Evolutionary conservation across 2,329 filamentous ascomycete species (phyloP), one percentile per base, ranked within the genome.

Genomic region (Cordyceps javanica): DNA sequence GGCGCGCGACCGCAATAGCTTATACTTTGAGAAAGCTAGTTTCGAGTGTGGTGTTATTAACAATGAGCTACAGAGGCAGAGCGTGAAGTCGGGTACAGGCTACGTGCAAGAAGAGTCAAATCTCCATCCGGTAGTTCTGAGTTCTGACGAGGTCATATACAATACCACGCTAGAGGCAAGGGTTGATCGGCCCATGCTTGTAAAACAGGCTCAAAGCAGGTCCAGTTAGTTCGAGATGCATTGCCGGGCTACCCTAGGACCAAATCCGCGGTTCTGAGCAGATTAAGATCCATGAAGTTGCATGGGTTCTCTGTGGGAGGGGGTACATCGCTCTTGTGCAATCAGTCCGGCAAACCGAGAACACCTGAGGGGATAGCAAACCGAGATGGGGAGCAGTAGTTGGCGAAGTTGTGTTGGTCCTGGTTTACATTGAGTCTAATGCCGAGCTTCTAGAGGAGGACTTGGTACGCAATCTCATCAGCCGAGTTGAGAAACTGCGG

Each of bases 161-260:
- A 88, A 89, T 53, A 89, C 96, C 38, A 85, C 90, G 68, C 93
- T 95, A 72, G 88, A 87, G 60, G 88, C 90, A 7, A 82, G 82
- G 50, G 90, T 90, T 9, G 91, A 96, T 71, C 95, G 91, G 86
- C 90, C 91, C 23, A 88, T 87, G 3, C 79, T 96, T 11, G 91
- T 91, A 60, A n/a, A 94, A 94, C 82, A 96, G 95, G 77, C 81
- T 96, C 64, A 94, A 93, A 94, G 74, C 90, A 95, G 67, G 87
- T 89, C 42, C 83, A 87, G 65, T 89, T 87, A 71, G 90, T 96
- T 62, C 91, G 91, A 76, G 92, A 91, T 74, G 90, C 88, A 3
- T 75, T 96, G 48, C 90, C 91, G 13, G 79, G 75, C 77, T 96
- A 41, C 87, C 82, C 7, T 89, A 44, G 51, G 55, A 19, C 4